A percentile compares a stretch with the other conserved stretches of the same genome.
These are phyloP conservation scores for Diaporthe citriasiana DNA, from an alignment of 2,329 filamentous ascomycete species.

Conservation along the genomic window DNA sequence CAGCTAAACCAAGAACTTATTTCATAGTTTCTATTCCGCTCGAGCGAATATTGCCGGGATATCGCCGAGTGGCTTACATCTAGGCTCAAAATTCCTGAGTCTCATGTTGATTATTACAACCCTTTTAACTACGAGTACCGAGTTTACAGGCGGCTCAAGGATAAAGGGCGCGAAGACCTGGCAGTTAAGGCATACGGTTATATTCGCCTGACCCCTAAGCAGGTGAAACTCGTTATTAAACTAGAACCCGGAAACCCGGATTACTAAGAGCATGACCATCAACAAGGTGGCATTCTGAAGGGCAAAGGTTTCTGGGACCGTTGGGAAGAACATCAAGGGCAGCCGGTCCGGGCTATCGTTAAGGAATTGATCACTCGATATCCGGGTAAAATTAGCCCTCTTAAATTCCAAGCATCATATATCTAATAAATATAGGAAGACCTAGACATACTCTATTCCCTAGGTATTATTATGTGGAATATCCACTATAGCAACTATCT, in stretches of 20 bases:
- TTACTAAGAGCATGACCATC: neutral
- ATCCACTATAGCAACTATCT: neutral
- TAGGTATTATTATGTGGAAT: neutral
- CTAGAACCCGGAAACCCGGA: neutral
- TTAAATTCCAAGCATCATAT: neutral
- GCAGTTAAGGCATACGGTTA: neutral
- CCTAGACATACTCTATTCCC: neutral
- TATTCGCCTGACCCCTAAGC: neutral
- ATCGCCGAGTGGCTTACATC: neutral
- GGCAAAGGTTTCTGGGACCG: neutral
- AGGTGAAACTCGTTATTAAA: neutral
- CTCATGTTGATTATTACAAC: too few relatives aligned
- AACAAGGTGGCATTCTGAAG: neutral
- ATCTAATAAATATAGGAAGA: neutral
- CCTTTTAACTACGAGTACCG: neutral
- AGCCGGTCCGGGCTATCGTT: neutral
- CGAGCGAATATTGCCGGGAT: neutral
- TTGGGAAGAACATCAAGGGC: neutral
- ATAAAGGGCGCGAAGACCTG: neutral
- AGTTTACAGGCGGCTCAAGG: neutral
- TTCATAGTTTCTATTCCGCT: neutral
- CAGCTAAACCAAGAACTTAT: neutral
- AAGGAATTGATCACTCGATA: neutral
- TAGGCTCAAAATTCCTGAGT: neutral
- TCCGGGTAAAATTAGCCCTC: neutral